A percentile compares a stretch with the other conserved stretches of the same genome.
These are phyloP conservation scores for Gryganskiella cystojenkinii DNA, from an alignment of 192 early-diverging fungal genomes.

Conservation along the genomic window DNA sequence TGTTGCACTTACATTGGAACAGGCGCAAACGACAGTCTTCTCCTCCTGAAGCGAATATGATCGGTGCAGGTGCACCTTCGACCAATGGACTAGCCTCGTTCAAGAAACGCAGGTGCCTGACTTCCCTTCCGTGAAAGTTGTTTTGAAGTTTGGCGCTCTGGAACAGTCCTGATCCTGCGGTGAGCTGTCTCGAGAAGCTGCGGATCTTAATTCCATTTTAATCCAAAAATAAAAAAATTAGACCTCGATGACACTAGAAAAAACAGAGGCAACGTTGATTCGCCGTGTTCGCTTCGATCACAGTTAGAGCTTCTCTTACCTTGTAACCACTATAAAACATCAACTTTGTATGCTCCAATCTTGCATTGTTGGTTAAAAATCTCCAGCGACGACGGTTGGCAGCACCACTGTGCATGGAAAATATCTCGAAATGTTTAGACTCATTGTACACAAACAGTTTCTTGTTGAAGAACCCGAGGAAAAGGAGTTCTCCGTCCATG, in stretches of 20 bases:
- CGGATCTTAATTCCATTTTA: constrained; percentile 36
- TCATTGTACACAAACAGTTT: constrained; percentile 79
- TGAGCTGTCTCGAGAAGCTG: constrained; percentile 56
- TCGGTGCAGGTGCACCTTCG: constrained; percentile 25
- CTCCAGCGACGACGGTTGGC: constrained; percentile 77
- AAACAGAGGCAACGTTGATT: no score
- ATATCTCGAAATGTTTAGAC: constrained; percentile 69
- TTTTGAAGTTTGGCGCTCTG: constrained; percentile 67
- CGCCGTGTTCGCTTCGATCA: no score
- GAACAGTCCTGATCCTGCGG: constrained; percentile 55
- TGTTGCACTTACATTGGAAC: constrained; percentile 63
- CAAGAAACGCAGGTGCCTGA: constrained; percentile 64
- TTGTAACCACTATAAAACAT: constrained; percentile 68
- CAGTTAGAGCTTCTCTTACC: constrained; percentile 31
- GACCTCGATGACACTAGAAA: not conserved
- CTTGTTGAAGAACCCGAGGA: constrained; percentile 81
- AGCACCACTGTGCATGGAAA: constrained; percentile 80
- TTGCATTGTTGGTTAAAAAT: constrained; percentile 60
- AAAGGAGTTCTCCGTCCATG: constrained; percentile 63
- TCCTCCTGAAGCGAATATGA: constrained; percentile 66
- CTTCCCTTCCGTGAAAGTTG: constrained; percentile 73
- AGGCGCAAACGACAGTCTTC: constrained; percentile 66
- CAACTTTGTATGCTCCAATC: constrained; percentile 63
- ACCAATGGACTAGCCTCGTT: constrained; percentile 22
- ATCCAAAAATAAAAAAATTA: not conserved